Percentiles rank a stretch among this genome's conserved stretches.
phyloP scores from a whole-genome alignment of 768 basidiomycete species.

The Phaeotremella skinneri region DNA sequence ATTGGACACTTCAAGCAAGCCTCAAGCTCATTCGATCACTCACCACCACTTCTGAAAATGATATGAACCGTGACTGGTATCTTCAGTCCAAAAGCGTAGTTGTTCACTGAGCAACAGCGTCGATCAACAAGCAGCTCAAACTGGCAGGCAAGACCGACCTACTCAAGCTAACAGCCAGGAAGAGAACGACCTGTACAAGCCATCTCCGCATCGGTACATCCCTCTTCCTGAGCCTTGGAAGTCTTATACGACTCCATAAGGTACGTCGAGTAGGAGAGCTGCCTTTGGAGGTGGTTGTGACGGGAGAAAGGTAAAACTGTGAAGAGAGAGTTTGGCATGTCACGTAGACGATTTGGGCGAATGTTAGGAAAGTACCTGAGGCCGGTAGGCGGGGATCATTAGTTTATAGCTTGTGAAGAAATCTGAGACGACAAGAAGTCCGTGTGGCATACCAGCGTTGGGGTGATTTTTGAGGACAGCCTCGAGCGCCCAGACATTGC shows the following conservation, averaged over 20 bases:
- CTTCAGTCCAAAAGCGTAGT: slow-evolving; percentile 65
- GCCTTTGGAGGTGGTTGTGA: not conserved
- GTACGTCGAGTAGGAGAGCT: slow-evolving; percentile 46
- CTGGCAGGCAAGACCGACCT: slow-evolving; percentile 9
- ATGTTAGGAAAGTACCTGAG: slow-evolving; percentile 74
- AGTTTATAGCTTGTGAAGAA: slow-evolving; percentile 1
- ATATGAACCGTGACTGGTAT: slow-evolving; percentile 78
- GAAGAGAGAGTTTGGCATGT: slow-evolving; percentile 65
- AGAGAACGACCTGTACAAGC: slow-evolving; percentile 68
- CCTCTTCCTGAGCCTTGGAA: slow-evolving; percentile 61
- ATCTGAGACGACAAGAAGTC: not conserved
- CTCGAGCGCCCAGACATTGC: slow-evolving; percentile 75
- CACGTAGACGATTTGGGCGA: slow-evolving; percentile 79
- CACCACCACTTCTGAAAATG: slow-evolving; percentile 79
- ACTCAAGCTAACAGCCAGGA: slow-evolving; percentile 63
- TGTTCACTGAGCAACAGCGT: slow-evolving; percentile 59
- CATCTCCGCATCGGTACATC: slow-evolving; percentile 68
- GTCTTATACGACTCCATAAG: slow-evolving; percentile 11
- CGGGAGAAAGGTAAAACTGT: slow-evolving; percentile 57
- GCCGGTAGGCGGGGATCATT: slow-evolving; percentile 2
- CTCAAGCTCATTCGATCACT: no score
- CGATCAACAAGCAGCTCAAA: not conserved
- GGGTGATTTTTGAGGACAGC: slow-evolving; percentile 68
- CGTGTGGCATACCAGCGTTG: slow-evolving; percentile 58
- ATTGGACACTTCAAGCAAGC: no score